A percentile compares a stretch with the other conserved stretches of the same genome.
Evolutionary conservation across 2,329 filamentous ascomycete species (phyloP).

Genomic region (Epichloe aotearoae): DNA sequence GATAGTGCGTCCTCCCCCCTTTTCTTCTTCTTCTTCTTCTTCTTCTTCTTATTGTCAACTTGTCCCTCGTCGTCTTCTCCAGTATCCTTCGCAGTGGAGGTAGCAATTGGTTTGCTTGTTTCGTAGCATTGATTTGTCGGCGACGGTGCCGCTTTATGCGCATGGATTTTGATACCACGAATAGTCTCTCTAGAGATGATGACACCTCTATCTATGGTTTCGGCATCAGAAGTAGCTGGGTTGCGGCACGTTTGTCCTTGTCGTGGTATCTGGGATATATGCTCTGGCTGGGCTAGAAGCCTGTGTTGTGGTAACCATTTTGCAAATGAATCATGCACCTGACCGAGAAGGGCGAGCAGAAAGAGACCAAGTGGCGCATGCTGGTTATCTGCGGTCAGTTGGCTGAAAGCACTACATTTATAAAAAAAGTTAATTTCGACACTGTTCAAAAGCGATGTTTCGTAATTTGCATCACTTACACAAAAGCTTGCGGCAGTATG

Average conservation of each 20-base stretch:
- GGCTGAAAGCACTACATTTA: constrained; percentile 45
- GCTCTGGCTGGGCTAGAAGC: background rate
- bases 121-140: constrained; percentile 2
- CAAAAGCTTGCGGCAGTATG: constrained; percentile 21
- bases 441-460: background rate
- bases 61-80: constrained; percentile 11
- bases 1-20: constrained; percentile 58
- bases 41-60: constrained; percentile 30
- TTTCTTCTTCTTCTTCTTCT: constrained; percentile 32
- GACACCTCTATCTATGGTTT: constrained; percentile 15
- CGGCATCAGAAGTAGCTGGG: background rate
- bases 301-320: constrained; percentile 16
- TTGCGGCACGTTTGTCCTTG: background rate
- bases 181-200: constrained; percentile 16
- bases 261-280: background rate
- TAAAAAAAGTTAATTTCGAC: background rate
- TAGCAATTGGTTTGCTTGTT: background rate
- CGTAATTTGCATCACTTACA: constrained; percentile 15
- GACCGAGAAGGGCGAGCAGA: constrained; percentile 51
- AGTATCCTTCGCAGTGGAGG: background rate
- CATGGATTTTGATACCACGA: background rate
- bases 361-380: constrained; percentile 59
- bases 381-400: constrained; percentile 57
- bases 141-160: background rate
- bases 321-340: constrained; percentile 34